Conservation (phyloP, 257 asterid species). For the Solanum clarkiae region DNA sequence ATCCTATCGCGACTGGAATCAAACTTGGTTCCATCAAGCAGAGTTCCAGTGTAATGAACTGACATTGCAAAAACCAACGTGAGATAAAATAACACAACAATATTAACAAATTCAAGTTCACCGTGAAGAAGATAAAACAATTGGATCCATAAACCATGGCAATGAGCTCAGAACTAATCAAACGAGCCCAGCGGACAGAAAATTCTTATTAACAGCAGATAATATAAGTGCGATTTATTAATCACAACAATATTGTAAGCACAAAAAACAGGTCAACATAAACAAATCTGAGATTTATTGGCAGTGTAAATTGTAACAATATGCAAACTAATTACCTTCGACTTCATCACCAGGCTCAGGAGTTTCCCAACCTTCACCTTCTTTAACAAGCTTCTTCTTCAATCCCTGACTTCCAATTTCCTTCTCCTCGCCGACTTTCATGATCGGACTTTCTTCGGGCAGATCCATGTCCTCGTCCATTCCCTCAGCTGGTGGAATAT, state of each 20-base stretch:
- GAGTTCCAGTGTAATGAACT: constrained; percentile 67
- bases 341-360: constrained; percentile 63
- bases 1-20: constrained; percentile 68
- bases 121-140: background rate
- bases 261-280: background rate
- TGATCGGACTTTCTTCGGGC: constrained; percentile 32
- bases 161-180: background rate
- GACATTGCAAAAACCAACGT: background rate
- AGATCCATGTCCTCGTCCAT: constrained; percentile 56
- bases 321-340: constrained; percentile 19
- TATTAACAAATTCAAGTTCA: background rate
- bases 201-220: background rate
- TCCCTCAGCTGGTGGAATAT: constrained; percentile 33
- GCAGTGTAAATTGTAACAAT: background rate
- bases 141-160: background rate
- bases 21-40: constrained; percentile 63
- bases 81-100: background rate
- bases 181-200: background rate
- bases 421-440: constrained; percentile 70
- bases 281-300: background rate
- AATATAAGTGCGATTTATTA: background rate
- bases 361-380: constrained; percentile 60
- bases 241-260: background rate
- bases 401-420: constrained; percentile 50
- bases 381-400: constrained; percentile 69